These are phyloP conservation scores for Penicillium desertorum DNA, from an alignment of 495 filamentous ascomycete species.

Conservation along the genomic window DNA sequence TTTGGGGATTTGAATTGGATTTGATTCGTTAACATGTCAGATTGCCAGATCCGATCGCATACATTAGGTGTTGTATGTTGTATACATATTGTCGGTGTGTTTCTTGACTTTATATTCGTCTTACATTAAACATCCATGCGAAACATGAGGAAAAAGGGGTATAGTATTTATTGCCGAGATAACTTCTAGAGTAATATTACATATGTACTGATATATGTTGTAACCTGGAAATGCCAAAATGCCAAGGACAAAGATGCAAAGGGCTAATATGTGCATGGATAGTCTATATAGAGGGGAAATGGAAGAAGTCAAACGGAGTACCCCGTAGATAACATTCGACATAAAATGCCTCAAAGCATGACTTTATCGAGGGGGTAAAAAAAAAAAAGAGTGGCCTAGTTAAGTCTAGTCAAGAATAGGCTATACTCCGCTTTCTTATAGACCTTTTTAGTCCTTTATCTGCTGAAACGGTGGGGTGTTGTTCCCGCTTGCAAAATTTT, in stretches of 20 bases:
- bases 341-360: constrained; percentile 21
- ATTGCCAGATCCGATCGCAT: background rate
- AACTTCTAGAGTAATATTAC: background rate
- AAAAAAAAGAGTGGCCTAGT: no score
- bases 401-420: background rate
- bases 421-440: background rate
- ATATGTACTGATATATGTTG: background rate
- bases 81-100: background rate
- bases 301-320: background rate
- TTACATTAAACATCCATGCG: background rate
- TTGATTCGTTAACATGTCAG: constrained; percentile 1
- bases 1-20: background rate
- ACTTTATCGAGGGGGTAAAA: no score
- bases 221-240: background rate
- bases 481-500: constrained; percentile 29
- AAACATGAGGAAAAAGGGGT: background rate
- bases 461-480: background rate
- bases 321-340: background rate
- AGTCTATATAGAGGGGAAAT: no score
- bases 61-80: background rate
- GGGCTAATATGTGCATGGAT: background rate
- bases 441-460: background rate
- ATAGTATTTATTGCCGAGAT: background rate
- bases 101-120: background rate
- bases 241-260: background rate